phyloP scores from a whole-genome alignment of 345 rosid species.

The Reutealis trisperma region DNA sequence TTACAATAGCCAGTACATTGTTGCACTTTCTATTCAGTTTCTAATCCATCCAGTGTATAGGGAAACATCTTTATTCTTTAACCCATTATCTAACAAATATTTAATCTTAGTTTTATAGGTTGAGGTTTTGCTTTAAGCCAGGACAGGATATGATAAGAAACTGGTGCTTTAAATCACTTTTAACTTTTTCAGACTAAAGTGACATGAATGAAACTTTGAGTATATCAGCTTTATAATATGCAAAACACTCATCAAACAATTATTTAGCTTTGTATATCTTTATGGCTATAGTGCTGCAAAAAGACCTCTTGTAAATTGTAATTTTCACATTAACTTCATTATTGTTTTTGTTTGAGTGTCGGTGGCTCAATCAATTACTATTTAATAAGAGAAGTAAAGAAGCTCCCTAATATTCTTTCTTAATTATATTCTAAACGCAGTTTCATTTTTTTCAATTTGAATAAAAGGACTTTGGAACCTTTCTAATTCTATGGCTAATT shows the following conservation, averaged over 20 bases:
- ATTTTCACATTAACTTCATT: too few relatives aligned
- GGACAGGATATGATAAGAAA: neutral
- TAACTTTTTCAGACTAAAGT: neutral
- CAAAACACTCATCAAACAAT: neutral
- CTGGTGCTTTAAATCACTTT: neutral
- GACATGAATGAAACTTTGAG: neutral
- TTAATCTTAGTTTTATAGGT: neutral
- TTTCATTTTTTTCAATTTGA: too few relatives aligned
- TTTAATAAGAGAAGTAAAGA: too few relatives aligned
- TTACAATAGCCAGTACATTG: too few relatives aligned
- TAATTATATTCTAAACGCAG: too few relatives aligned
- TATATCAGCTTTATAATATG: neutral
- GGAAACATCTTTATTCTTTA: conserved; percentile 4
- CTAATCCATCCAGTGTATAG: too few relatives aligned
- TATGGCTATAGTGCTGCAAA: neutral
- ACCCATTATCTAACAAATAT: neutral
- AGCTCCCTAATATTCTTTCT: too few relatives aligned
- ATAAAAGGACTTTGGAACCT: too few relatives aligned
- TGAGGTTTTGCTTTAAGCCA: neutral
- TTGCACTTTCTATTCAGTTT: too few relatives aligned
- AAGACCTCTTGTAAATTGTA: neutral
- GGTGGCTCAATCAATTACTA: neutral
- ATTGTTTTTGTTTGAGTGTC: neutral
- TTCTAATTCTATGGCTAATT: too few relatives aligned
- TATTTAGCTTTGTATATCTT: neutral